Evolutionary conservation across 768 basidiomycete species (phyloP), one percentile per base, ranked within the genome.

Genomic region (Phaeotremella fagi): DNA sequence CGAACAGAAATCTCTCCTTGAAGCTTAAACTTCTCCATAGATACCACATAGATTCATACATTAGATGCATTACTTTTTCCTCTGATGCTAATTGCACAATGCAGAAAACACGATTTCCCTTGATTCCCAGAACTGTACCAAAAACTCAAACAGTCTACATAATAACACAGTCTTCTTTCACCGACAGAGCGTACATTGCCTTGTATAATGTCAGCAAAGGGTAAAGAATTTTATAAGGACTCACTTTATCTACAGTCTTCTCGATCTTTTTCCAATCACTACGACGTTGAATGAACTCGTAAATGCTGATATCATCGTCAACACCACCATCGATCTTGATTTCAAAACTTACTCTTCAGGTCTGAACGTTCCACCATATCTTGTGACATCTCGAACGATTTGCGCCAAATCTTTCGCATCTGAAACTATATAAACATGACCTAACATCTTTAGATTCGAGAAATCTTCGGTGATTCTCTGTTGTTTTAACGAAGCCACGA

Each of bases 211-310:
- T 64, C 57, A 23, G 59, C 48, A 22, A 3, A 9, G 35, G 45
- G 26, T 1, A 15, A n/a, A 16, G 49, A 25, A 27, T 54, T 51
- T 25, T 55, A 49, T 5, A 49, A 57, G n/a, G 55, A 57, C 61
- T 66, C 46, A 71, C 73, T 61, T 74, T 74, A 50, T 77, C 77
- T 14, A 98, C 95, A 24, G 82, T 85, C 75, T 90, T 94, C 73
- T 98, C 92, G 55, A 98, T 98, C 78, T 88, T 92, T 77, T 95
- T 94, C 94, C 94, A 98, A 72, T 99, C 94, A 5, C 88, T 87
- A 28, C 92, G 81, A 20, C 92, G 79, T 53, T 91, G 89, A 65
- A 97, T 88, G 65, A 97, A 94, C 73, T 98, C 94, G 71, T 97
- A 97, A 46, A 97, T 80, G 69, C 97, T 94, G 83, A 28, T 25